Percentiles rank a stretch among this genome's conserved stretches.
phyloP scores from a whole-genome alignment of 257 asterid species.

The Echites panduratus region DNA sequence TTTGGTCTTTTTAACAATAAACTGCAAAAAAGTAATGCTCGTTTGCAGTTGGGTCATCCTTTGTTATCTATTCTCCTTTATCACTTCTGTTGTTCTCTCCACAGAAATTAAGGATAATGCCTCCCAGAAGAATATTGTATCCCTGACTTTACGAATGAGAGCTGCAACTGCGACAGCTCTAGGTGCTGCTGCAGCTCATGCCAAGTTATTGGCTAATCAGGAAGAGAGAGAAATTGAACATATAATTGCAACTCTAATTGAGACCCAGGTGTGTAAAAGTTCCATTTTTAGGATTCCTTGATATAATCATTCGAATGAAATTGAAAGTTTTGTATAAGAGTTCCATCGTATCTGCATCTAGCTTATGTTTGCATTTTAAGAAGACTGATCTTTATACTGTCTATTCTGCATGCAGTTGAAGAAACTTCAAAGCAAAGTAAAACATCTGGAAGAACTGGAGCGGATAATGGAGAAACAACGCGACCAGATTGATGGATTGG shows the following conservation, averaged over 20 bases:
- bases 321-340: not conserved
- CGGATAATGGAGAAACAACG: constrained; percentile 54
- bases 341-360: not conserved
- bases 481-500: constrained; percentile 43
- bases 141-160: constrained; percentile 61
- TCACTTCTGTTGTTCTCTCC: constrained; percentile 12
- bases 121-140: constrained; percentile 43
- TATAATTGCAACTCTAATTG: constrained; percentile 60
- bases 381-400: constrained; percentile 7
- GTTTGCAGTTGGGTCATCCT: not conserved
- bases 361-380: not conserved
- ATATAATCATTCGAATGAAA: not conserved
- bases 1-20: not conserved
- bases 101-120: constrained; percentile 37
- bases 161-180: constrained; percentile 90
- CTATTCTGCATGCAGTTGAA: constrained; percentile 36
- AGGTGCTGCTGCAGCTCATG: constrained; percentile 89
- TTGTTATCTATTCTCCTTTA: constrained; percentile 4
- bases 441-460: constrained; percentile 55
- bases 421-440: constrained; percentile 57
- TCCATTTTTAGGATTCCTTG: not conserved
- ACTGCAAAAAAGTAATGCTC: not conserved
- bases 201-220: constrained; percentile 81
- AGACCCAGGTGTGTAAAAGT: constrained; percentile 53
- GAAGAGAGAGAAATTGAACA: constrained; percentile 81